Evolutionary conservation across 2,329 filamentous ascomycete species (phyloP), one percentile per base, ranked within the genome.

Genomic region (Calonectria henricotiae): DNA sequence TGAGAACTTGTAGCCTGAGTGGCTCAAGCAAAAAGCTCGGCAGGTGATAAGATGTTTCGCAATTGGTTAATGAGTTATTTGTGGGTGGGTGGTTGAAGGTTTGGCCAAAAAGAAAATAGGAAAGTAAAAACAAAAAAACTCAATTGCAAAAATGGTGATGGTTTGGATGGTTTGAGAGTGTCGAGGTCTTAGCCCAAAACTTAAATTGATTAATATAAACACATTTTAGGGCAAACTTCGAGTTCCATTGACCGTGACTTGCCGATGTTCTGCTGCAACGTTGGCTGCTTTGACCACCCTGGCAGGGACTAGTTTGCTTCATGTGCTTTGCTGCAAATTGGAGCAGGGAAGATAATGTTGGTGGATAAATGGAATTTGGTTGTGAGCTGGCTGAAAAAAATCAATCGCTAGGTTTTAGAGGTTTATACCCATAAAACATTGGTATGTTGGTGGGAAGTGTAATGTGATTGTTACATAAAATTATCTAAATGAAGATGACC

Each of bases 181-280:
- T 58, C 15, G 32, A 39, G n/a, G 9, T 58, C 15, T 58, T 58
- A 58, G 51, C 51, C 51, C 51, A 39, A 39, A 58, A 25, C 51
- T 58, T 58, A 58, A 58, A 58, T 58, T 58, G 51, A 37, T 4
- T 39, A 58, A 58, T 58, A 39, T 25, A 58, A 58, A 37, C 51
- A 58, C 20, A 15, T 37, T 58, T 58, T 39, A 37, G 51, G 51
- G 51, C 51, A 58, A 20, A 58, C 12, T 13, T 13, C 12, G 2
- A 23, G 12, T 58, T 17, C 3, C 1, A 58, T 25, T 39, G 2
- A 17, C 8, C 9, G 51, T 58, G 51, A 58, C 51, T 58, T 58
- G 32, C 20, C 20, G 51, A 23, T 1, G 1, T 17, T 39, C 17
- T 7, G 6, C 23, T 4, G 20, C 20, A 20, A 20, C 20, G 20